Conservation (phyloP, 371 early-diverging fungal genomes). For the Mucor saturninus region DNA sequence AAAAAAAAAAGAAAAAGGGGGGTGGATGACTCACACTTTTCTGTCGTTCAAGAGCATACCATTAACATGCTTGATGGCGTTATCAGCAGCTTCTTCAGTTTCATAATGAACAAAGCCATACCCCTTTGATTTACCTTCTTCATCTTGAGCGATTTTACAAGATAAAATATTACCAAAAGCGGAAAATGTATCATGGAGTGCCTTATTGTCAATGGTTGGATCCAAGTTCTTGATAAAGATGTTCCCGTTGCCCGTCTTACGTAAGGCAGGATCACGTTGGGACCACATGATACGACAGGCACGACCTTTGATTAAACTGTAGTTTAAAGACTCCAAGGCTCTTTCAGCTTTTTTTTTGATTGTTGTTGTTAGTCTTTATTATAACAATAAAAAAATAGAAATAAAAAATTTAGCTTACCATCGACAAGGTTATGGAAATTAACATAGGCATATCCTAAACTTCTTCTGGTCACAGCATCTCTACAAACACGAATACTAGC, state of each 20-base stretch:
- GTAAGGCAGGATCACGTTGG: slow-evolving; percentile 95
- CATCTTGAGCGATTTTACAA: slow-evolving; percentile 91
- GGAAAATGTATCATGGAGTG: slow-evolving; percentile 94
- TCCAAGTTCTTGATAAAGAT: slow-evolving; percentile 99
- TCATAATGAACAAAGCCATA: slow-evolving; percentile 98
- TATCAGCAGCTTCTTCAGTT: slow-evolving; percentile 81
- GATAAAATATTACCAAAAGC: slow-evolving; percentile 92
- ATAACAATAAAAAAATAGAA: too few relatives aligned
- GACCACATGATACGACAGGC: slow-evolving; percentile 99
- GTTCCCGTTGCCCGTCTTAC: slow-evolving; percentile 93
- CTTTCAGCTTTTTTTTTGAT: slow-evolving; percentile 74
- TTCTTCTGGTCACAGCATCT: slow-evolving; percentile 95
- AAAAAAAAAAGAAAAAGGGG: neutral
- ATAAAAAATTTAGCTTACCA: slow-evolving; percentile 50
- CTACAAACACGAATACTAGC: slow-evolving; percentile 97
- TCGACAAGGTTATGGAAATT: slow-evolving; percentile 85
- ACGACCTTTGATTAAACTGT: slow-evolving; percentile 89
- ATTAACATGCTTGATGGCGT: slow-evolving; percentile 90
- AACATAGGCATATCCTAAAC: slow-evolving; percentile 97
- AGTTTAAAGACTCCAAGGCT: slow-evolving; percentile 94
- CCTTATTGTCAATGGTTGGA: slow-evolving; percentile 92
- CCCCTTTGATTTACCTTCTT: slow-evolving; percentile 82
- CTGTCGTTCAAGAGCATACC: slow-evolving; percentile 93
- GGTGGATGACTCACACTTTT: slow-evolving; percentile 57
- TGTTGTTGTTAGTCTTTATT: too few relatives aligned